Evolutionary conservation across 345 rosid species (phyloP), one percentile per base, ranked within the genome.

Genomic region (Syzygium jambos): DNA sequence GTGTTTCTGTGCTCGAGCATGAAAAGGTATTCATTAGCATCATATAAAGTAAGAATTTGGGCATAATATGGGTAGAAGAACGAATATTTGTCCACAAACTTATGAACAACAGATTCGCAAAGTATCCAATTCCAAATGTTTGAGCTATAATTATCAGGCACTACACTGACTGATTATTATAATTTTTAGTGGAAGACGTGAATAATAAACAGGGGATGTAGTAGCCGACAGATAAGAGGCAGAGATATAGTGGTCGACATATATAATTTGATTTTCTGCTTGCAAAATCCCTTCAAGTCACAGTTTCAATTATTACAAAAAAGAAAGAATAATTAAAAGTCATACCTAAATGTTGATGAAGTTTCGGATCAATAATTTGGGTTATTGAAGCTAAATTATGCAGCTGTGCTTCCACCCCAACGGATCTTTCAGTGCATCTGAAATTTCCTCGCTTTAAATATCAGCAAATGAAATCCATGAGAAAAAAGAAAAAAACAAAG

Each of bases 381-480:
- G 99, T 98, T 85, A 98, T 92, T 34, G 95, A 80, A 52, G 99
- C 98, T 93, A 98, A 93, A 89, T 94, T 95, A 92, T 91, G 90
- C 78, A 98, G 99, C 85, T 96, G 99, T 83, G 98, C 88, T 92
- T 95, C 99, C 94, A 98, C 99, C 54, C 99, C 99, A 88, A 98
- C 93, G 65, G 98, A 94, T 89, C 95, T 93, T 89, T 93, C 99
- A 1, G 99, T 98, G 92, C 98, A 88, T 88, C 98, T 94, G 92
- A 98, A 98, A 89, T 96, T 98, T 92, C 97, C 96, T 92, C 99
- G 92, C 99, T 98, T 91, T 91, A 86, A 87, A 84, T 63, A 38
- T 43, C 30, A 89, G 57, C 78, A 41, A 57, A 85, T 34, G 65
- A 22, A 54, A 51, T 85, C 49, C 41, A 16, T 85, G 65, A 85